phyloP scores from a whole-genome alignment of 768 basidiomycete genomes.

The Wakefieldia striispora region DNA sequence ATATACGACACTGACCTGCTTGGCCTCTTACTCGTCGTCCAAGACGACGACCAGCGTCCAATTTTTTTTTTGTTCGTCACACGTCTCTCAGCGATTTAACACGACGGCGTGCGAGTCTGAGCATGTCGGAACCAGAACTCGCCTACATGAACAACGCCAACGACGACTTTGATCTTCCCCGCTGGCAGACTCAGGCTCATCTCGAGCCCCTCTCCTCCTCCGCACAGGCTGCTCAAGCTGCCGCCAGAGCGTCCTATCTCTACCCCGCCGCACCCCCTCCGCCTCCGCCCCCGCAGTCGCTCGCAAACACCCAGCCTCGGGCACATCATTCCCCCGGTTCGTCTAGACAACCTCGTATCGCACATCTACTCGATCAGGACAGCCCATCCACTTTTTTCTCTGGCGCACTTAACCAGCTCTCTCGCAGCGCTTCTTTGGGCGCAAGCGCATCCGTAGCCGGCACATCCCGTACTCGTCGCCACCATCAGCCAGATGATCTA shows the following conservation, averaged over 20 bases:
- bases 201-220: constrained; percentile 53
- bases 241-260: constrained; percentile 52
- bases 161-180: constrained; percentile 76
- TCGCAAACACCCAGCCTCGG: constrained; percentile 42
- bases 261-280: constrained; percentile 40
- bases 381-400: constrained; percentile 50
- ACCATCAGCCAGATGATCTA: constrained; percentile 68
- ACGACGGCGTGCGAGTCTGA: neutral
- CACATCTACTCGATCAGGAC: constrained; percentile 68
- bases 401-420: constrained; percentile 50
- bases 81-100: neutral
- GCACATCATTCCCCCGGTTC: constrained; percentile 46
- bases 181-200: constrained; percentile 49
- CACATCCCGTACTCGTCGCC: constrained; percentile 55
- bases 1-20: neutral
- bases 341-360: constrained; percentile 58
- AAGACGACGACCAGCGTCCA: constrained; percentile 12
- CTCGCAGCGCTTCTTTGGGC: constrained; percentile 68
- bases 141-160: constrained; percentile 73
- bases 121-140: constrained; percentile 75
- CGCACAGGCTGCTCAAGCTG: constrained; percentile 54
- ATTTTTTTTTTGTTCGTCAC: neutral
- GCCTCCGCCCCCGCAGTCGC: constrained; percentile 48
- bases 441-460: constrained; percentile 39
- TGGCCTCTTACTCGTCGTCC: constrained; percentile 4